A percentile compares a stretch with the other conserved stretches of the same genome.
Evolutionary conservation across 75 land plant species (phyloP).

Genomic region (Ceratopteris richardii): DNA sequence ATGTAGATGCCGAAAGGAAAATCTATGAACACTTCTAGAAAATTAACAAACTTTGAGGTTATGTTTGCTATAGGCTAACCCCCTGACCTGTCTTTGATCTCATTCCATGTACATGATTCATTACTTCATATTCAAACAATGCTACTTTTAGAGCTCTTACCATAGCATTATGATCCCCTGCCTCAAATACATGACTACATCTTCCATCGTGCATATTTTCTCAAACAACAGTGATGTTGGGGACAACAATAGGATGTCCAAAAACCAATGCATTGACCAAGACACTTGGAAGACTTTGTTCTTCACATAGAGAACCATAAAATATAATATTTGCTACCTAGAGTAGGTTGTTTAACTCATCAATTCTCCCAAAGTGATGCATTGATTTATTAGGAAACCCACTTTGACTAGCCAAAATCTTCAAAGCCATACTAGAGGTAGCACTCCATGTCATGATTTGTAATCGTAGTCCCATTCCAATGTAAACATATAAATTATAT

Average conservation of each 20-base stretch:
- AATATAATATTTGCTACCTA: constrained; percentile 58
- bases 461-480: no score
- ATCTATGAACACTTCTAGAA: constrained; percentile 60
- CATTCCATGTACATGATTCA: constrained; percentile 22
- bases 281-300: constrained; percentile 67
- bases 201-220: constrained; percentile 27
- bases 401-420: constrained; percentile 60
- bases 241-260: constrained; percentile 73
- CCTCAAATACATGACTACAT: no score
- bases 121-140: constrained; percentile 31
- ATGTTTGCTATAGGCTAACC: constrained; percentile 50
- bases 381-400: constrained; percentile 47
- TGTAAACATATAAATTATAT: no score
- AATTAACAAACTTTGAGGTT: constrained; percentile 49
- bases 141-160: constrained; percentile 22
- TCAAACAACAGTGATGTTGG: constrained; percentile 52
- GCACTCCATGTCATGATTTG: no score
- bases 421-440: no score
- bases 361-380: constrained; percentile 37
- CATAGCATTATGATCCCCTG: no score
- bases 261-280: constrained; percentile 68
- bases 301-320: constrained; percentile 76
- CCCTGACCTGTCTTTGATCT: constrained; percentile 41
- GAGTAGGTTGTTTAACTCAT: constrained; percentile 38
- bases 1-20: constrained; percentile 63